Evolutionary conservation across 352 stramenopile genomes (phyloP).

Genomic region (Phytopythium kandeliae): DNA sequence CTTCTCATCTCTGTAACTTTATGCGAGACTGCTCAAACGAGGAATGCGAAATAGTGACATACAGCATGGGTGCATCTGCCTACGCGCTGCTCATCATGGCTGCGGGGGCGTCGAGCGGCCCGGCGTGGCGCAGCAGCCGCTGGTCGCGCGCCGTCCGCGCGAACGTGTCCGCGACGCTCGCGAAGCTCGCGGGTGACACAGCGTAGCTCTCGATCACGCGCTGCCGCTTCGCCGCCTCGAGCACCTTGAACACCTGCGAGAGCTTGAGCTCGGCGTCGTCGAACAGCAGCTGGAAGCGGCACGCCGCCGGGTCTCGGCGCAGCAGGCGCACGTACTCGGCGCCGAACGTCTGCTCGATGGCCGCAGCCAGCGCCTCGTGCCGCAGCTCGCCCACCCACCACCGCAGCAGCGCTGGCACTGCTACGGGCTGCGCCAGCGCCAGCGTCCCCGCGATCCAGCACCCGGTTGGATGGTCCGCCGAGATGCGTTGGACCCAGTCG

Average conservation of each 20-base stretch:
- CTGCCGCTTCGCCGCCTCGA: constrained; percentile 8
- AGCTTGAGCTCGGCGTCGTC: constrained; percentile 15
- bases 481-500: constrained; percentile 9
- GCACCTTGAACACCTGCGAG: constrained; percentile 22
- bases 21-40: neutral
- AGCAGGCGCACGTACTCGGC: constrained; percentile 13
- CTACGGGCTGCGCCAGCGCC: constrained; percentile 6
- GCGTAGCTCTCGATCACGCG: constrained; percentile 7
- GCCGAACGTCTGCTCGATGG: constrained; percentile 10
- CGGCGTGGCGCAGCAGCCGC: constrained; percentile 7
- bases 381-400: constrained; percentile 13
- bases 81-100: neutral
- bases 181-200: constrained; percentile 11
- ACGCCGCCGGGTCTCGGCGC: constrained; percentile 7
- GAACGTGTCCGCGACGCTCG: constrained; percentile 11
- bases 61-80: no score
- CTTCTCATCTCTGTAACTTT: no score
- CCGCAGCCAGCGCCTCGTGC: constrained; percentile 6
- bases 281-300: constrained; percentile 15
- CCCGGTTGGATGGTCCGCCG: constrained; percentile 8
- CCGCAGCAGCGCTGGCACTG: constrained; percentile 2
- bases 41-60: neutral
- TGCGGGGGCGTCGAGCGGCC: neutral
- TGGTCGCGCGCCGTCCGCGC: constrained; percentile 3
- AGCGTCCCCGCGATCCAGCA: constrained; percentile 11